Percentiles rank a stretch among this genome's conserved stretches.
Evolutionary conservation across 2,329 filamentous ascomycete species (phyloP).

Genomic region (Penicillium capsulatum): DNA sequence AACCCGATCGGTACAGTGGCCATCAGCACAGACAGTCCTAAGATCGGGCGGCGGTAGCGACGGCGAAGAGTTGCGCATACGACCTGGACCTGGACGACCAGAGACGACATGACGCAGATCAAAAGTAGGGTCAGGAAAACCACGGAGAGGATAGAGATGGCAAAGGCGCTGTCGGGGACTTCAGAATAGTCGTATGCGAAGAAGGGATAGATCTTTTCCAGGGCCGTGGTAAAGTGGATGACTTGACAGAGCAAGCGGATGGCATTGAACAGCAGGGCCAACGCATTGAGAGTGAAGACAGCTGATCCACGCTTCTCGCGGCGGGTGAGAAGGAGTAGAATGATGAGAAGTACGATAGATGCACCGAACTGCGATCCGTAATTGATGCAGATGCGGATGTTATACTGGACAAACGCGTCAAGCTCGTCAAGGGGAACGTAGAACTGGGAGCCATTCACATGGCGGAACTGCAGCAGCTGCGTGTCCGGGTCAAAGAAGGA

Average conservation of each 20-base stretch:
- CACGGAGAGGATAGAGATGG: conserved; percentile 46
- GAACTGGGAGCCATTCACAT: conserved; percentile 44
- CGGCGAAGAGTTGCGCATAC: conserved; percentile 52
- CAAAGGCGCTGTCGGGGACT: conserved; percentile 46
- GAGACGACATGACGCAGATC: conserved; percentile 53
- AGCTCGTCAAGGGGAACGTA: conserved; percentile 42
- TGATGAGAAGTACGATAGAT: conserved; percentile 59
- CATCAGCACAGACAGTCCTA: conserved; percentile 47
- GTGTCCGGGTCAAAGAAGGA: conserved; percentile 22
- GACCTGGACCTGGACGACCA: conserved; percentile 61
- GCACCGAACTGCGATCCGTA: conserved; percentile 69
- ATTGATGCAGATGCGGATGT: conserved; percentile 54
- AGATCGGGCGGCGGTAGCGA: conserved; percentile 45
- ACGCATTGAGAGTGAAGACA: conserved; percentile 63
- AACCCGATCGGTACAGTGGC: conserved; percentile 52
- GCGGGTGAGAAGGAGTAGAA: conserved; percentile 65
- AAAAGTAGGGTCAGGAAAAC: conserved; percentile 53
- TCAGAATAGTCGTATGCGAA: conserved; percentile 53
- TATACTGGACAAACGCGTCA: conserved; percentile 46
- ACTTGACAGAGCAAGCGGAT: conserved; percentile 46
- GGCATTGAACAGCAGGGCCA: conserved; percentile 58
- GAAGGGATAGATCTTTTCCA: conserved; percentile 58
- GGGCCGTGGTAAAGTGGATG: conserved; percentile 58
- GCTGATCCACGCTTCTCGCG: conserved; percentile 59
- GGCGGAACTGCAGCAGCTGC: conserved; percentile 45